phyloP scores from a whole-genome alignment of 75 land plant genomes.

The Pseudotsuga menziesii region DNA sequence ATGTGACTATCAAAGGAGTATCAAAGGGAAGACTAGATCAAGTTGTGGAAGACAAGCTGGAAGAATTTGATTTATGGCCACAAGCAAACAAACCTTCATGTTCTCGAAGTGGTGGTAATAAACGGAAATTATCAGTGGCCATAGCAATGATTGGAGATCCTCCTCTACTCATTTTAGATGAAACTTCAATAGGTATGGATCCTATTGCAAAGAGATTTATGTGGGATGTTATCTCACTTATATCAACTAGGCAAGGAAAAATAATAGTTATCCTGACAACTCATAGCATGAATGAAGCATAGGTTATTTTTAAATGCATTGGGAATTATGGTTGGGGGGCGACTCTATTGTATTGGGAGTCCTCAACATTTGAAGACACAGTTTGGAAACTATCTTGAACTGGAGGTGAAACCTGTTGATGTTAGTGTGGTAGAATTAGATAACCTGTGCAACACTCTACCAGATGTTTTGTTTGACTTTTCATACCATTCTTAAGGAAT shows the following conservation, averaged over 20 bases:
- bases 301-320: constrained; percentile 82
- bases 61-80: constrained; percentile 78
- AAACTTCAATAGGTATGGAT: constrained; percentile 99
- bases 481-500: constrained; percentile 37
- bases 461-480: constrained; percentile 33
- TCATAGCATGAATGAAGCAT: constrained; percentile 96
- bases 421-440: constrained; percentile 47
- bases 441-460: constrained; percentile 38
- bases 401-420: constrained; percentile 72
- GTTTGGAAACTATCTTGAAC: constrained; percentile 79
- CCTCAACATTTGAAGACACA: constrained; percentile 89
- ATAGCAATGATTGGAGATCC: constrained; percentile 95
- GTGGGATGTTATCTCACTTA: constrained; percentile 88
- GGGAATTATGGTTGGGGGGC: constrained; percentile 94
- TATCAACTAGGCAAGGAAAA: constrained; percentile 73
- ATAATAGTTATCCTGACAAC: constrained; percentile 89
- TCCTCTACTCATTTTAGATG: constrained; percentile 89
- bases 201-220: constrained; percentile 89
- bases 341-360: constrained; percentile 78
- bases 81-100: constrained; percentile 69
- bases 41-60: constrained; percentile 64
- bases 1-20: constrained; percentile 85
- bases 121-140: constrained; percentile 90
- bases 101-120: constrained; percentile 89
- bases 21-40: constrained; percentile 38